phyloP scores from a whole-genome alignment of 2,329 filamentous ascomycete genomes.

The Colletotrichum acutatum region DNA sequence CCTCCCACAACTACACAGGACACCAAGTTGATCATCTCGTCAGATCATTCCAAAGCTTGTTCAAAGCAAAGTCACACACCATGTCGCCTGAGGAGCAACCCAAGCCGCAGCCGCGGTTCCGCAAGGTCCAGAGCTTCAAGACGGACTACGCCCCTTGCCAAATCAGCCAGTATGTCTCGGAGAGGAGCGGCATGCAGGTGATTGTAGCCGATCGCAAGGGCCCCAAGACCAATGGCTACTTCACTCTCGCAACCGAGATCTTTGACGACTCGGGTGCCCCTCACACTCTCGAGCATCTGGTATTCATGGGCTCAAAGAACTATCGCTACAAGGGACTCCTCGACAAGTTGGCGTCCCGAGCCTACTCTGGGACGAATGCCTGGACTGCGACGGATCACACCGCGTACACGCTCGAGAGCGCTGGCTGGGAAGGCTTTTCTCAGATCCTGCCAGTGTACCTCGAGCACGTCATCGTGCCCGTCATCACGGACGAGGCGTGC shows the following conservation, averaged over 20 bases:
- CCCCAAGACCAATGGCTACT: constrained; percentile 95
- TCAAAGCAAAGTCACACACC: constrained; percentile 40
- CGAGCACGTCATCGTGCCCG: constrained; percentile 92
- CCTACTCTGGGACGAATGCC: constrained; percentile 94
- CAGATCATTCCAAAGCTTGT: neutral
- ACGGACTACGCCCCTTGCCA: constrained; percentile 89
- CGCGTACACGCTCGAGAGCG: constrained; percentile 93
- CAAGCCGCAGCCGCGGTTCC: constrained; percentile 72
- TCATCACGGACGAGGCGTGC: constrained; percentile 90
- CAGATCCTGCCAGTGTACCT: constrained; percentile 95
- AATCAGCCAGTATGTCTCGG: constrained; percentile 96
- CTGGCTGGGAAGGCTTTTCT: constrained; percentile 96
- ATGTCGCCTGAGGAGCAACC: constrained; percentile 64
- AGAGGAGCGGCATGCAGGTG: constrained; percentile 93
- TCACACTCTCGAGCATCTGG: constrained; percentile 84
- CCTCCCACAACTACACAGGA: neutral
- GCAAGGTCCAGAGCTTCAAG: constrained; percentile 84
- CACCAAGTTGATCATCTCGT: neutral
- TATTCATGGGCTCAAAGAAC: constrained; percentile 92
- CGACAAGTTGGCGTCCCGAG: constrained; percentile 91
- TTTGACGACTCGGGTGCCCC: constrained; percentile 96
- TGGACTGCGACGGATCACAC: constrained; percentile 98
- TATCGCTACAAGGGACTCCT: constrained; percentile 96
- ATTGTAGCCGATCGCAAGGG: constrained; percentile 92
- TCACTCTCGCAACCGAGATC: constrained; percentile 95